Evolutionary conservation across 768 basidiomycete species (phyloP).

Genomic region (Pseudohyphozyma bogoriensis): DNA sequence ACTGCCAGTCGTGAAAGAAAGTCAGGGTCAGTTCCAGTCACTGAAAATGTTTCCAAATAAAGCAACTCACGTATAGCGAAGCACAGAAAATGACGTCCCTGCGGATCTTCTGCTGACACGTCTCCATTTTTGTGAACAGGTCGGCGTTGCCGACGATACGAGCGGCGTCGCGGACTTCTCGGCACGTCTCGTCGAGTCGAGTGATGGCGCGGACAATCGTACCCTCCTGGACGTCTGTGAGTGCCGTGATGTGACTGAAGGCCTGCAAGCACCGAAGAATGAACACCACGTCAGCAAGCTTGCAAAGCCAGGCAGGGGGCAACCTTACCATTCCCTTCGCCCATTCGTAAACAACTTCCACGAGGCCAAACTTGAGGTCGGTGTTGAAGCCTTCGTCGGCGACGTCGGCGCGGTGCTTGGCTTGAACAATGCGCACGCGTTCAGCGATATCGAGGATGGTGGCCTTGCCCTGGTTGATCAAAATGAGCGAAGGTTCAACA

Average conservation of each 20-base stretch:
- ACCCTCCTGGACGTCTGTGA: conserved; percentile 93
- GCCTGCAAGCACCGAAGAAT: conserved; percentile 50
- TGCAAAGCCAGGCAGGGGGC: background rate
- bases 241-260: conserved; percentile 80
- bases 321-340: conserved; percentile 85
- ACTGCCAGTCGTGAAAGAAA: too few relatives aligned
- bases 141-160: conserved; percentile 93
- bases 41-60: too few relatives aligned
- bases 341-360: conserved; percentile 98
- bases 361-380: conserved; percentile 77
- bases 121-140: conserved; percentile 96
- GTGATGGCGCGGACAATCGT: conserved; percentile 95
- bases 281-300: background rate
- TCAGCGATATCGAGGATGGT: conserved; percentile 69
- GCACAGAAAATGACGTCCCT: conserved; percentile 54
- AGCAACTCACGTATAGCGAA: conserved; percentile 15
- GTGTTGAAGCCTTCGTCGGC: conserved; percentile 40
- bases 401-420: conserved; percentile 65
- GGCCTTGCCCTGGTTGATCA: conserved; percentile 49
- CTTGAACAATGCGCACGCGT: conserved; percentile 67
- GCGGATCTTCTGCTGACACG: conserved; percentile 84
- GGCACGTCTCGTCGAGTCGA: conserved; percentile 87
- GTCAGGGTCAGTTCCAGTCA: too few relatives aligned
- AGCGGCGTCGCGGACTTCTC: conserved; percentile 93
- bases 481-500: background rate